Evolutionary conservation across 2,329 filamentous ascomycete genomes (phyloP).

Genomic region (Thermothelomyces thermophilus): DNA sequence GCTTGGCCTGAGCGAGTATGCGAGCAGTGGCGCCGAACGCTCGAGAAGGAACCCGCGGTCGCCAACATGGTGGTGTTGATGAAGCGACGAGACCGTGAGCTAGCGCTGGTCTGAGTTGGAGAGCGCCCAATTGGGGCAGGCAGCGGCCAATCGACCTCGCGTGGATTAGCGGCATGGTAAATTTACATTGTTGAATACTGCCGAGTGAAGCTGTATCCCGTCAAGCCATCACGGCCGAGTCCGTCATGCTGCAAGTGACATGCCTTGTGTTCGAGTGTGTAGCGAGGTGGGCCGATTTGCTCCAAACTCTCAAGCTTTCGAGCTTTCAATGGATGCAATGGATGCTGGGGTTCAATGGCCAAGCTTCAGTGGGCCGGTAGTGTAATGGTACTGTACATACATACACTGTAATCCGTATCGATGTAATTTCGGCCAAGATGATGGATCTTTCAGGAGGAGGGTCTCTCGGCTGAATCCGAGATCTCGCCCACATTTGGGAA

Average conservation of each 20-base stretch:
- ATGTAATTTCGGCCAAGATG: too few relatives aligned
- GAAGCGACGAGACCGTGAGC: neutral
- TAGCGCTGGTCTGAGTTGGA: neutral
- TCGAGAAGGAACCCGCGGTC: conserved; percentile 7
- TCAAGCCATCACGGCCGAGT: neutral
- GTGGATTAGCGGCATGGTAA: conserved; percentile 26
- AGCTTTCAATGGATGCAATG: too few relatives aligned
- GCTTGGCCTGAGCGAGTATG: conserved; percentile 32
- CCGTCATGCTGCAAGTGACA: too few relatives aligned
- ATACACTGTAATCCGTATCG: too few relatives aligned
- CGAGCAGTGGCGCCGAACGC: conserved; percentile 9
- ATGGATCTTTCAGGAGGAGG: too few relatives aligned
- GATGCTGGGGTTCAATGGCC: too few relatives aligned
- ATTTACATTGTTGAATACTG: conserved; percentile 20
- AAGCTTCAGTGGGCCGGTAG: too few relatives aligned
- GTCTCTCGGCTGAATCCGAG: too few relatives aligned
- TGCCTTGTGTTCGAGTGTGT: too few relatives aligned
- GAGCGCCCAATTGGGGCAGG: conserved; percentile 20
- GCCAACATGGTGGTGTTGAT: conserved; percentile 1
- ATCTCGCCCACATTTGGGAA: too few relatives aligned
- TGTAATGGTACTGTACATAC: too few relatives aligned
- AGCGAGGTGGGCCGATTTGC: too few relatives aligned
- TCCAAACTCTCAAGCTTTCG: neutral
- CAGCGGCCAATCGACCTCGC: conserved; percentile 27
- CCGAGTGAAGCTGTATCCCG: neutral